Base-by-base conservation (phyloP, 1,284 basidiomycete genomes). In the Pholiota adiposa region DNA sequence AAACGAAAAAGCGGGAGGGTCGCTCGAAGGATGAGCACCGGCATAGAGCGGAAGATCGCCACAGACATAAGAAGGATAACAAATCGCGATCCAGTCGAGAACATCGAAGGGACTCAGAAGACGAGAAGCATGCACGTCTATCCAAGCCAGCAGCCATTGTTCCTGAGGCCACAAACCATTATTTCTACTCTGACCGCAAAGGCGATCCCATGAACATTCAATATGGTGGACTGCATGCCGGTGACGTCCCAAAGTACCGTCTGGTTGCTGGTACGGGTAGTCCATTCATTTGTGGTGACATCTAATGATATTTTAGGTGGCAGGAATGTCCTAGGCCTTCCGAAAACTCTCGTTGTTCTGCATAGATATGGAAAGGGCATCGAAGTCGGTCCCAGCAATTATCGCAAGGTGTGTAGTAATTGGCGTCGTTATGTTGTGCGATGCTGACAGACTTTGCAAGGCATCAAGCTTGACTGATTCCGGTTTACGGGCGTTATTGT, bases 131-230 rank as follows among this genome's bases (percentile, higher is more conserved):
- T 9, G 14, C 19, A 31, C 29, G 11, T 18, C 38, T 25, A 9
- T 12, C 27, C 27, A 51, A 29, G 61, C 62, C 55, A 23, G 67
- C 46, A 61, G 60, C 31, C 36, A 63, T 66, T 25, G 58, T 63
- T n/a, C 57, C 61, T 43, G n/a, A 64, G 67, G 60, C 31, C 44
- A 52, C 60, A 65, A 67, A 73, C 55, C 75, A 68, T 52, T 61
- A 83, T 12, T 91, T 85, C 76, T 90, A 84, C 68, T 83, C 83
- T 4, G 90, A 93, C 70, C 78, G 83, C 51, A 86, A 83, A 64
- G 90, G 91, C 0, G 92, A 94, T 69, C 66, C 75, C 48, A 73
- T 87, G 60, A 93, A 90, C 67, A 71, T 91, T 27, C 81, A 81
- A 36, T 93, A 90, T 68, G 92, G 90, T n/a, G 77, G 85, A 1